A percentile compares a stretch with the other conserved stretches of the same genome.
Evolutionary conservation across 345 rosid species (phyloP).

Genomic region (Fremontodendron californicum): DNA sequence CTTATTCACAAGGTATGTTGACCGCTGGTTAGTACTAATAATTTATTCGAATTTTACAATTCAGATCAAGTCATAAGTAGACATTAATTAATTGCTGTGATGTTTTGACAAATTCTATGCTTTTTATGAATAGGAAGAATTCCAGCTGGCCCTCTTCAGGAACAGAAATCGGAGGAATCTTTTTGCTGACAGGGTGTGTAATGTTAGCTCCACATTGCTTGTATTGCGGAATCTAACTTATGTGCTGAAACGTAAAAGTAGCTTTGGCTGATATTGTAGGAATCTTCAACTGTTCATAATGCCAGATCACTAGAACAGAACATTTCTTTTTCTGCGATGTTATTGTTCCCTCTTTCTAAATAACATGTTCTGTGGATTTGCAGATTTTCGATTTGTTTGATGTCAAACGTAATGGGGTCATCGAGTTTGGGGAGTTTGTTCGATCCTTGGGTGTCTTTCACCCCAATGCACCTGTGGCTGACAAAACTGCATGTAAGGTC

Average conservation of each 20-base stretch:
- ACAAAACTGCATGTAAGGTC: conserved; percentile 66
- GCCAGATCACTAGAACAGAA: neutral
- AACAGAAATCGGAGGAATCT: conserved; percentile 68
- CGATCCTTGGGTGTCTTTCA: conserved; percentile 83
- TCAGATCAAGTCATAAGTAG: neutral
- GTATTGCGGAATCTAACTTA: neutral
- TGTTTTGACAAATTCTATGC: neutral
- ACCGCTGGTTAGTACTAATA: neutral
- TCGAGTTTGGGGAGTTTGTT: conserved; percentile 87
- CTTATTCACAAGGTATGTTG: conserved; percentile 78
- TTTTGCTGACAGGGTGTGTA: conserved; percentile 79
- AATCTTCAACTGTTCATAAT: neutral
- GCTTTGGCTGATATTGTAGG: neutral
- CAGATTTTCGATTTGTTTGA: conserved; percentile 86
- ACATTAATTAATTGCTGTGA: neutral
- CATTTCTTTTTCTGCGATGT: neutral
- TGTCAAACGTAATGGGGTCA: conserved; percentile 84
- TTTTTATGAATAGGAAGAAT: conserved; percentile 63
- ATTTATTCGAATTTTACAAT: neutral
- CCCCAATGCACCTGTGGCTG: conserved; percentile 61
- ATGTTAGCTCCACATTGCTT: neutral
- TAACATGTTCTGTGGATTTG: conserved; percentile 4
- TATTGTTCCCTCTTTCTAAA: neutral
- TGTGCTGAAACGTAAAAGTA: neutral
- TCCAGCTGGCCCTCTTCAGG: conserved; percentile 87